Conservation (phyloP, 2,329 filamentous ascomycete genomes). For the Aspergillus texensis region DNA sequence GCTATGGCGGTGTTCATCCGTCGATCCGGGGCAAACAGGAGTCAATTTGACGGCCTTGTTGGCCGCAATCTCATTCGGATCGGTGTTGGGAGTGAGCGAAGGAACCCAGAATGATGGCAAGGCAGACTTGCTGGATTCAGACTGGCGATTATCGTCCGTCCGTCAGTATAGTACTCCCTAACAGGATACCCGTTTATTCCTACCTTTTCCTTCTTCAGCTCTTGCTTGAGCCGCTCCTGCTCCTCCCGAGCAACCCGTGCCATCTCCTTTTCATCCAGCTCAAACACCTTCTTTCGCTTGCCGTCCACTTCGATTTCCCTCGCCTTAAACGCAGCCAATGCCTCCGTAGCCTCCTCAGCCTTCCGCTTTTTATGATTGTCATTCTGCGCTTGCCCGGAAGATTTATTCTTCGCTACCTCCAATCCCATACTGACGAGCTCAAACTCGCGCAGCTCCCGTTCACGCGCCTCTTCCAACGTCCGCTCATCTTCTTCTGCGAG, state of each 20-base stretch:
- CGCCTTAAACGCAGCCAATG: slow-evolving; percentile 31
- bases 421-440: slow-evolving; percentile 78
- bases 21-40: slow-evolving; percentile 77
- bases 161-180: neutral
- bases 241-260: slow-evolving; percentile 70
- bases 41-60: slow-evolving; percentile 66
- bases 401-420: slow-evolving; percentile 32
- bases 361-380: slow-evolving; percentile 33
- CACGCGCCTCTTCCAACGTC: slow-evolving; percentile 69
- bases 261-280: slow-evolving; percentile 77
- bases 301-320: slow-evolving; percentile 49
- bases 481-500: slow-evolving; percentile 61
- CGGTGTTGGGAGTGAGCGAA: slow-evolving; percentile 71
- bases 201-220: slow-evolving; percentile 74
- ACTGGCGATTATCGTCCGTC: slow-evolving; percentile 24
- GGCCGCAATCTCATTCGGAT: slow-evolving; percentile 58
- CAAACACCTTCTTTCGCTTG: slow-evolving; percentile 74
- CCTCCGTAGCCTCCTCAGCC: slow-evolving; percentile 31
- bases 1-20: slow-evolving; percentile 65
- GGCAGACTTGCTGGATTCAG: slow-evolving; percentile 63
- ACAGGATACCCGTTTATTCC: neutral
- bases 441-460: slow-evolving; percentile 76
- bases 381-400: slow-evolving; percentile 8
- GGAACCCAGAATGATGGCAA: slow-evolving; percentile 94
- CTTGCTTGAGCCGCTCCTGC: slow-evolving; percentile 67